These are phyloP conservation scores for Geranomyces michiganensis DNA, from an alignment of 192 early-diverging fungal genomes.

Conservation along the genomic window DNA sequence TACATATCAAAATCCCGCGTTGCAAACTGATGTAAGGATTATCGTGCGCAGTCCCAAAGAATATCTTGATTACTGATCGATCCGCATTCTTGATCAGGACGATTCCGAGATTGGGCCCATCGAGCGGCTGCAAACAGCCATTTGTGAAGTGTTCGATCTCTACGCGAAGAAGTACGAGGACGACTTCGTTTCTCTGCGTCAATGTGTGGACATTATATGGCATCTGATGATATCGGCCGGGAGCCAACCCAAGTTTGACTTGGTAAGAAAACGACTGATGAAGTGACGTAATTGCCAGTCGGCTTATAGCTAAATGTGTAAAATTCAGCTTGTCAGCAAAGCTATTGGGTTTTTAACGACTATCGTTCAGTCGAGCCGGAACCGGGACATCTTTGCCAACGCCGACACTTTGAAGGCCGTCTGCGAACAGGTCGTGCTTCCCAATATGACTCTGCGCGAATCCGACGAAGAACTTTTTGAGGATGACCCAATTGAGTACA, in stretches of 20 bases:
- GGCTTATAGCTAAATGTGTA: background rate
- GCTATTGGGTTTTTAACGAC: conserved; percentile 89
- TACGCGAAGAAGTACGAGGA: conserved; percentile 92
- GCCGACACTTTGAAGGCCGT: conserved; percentile 75
- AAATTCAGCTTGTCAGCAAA: conserved; percentile 77
- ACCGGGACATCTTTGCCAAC: conserved; percentile 74
- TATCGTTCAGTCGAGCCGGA: conserved; percentile 75
- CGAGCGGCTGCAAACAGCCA: conserved; percentile 89
- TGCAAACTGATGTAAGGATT: conserved; percentile 59
- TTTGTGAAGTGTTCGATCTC: conserved; percentile 89
- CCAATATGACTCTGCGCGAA: conserved; percentile 85
- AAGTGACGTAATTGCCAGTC: background rate
- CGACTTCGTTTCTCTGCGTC: conserved; percentile 75
- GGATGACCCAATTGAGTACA: conserved; percentile 95
- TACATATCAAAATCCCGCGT: conserved; percentile 72
- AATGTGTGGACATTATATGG: conserved; percentile 91
- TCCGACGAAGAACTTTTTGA: conserved; percentile 94
- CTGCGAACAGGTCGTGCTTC: conserved; percentile 88
- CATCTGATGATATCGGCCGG: conserved; percentile 76
- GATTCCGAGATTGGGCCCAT: conserved; percentile 83
- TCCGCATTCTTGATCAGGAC: conserved; percentile 48
- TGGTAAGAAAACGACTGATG: conserved; percentile 42
- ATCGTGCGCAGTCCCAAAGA: background rate
- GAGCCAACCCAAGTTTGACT: conserved; percentile 76
- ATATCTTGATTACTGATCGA: background rate